These are phyloP conservation scores for Rhododendron griersonianum DNA, from an alignment of 148 eudicot genomes.

Conservation along the genomic window DNA sequence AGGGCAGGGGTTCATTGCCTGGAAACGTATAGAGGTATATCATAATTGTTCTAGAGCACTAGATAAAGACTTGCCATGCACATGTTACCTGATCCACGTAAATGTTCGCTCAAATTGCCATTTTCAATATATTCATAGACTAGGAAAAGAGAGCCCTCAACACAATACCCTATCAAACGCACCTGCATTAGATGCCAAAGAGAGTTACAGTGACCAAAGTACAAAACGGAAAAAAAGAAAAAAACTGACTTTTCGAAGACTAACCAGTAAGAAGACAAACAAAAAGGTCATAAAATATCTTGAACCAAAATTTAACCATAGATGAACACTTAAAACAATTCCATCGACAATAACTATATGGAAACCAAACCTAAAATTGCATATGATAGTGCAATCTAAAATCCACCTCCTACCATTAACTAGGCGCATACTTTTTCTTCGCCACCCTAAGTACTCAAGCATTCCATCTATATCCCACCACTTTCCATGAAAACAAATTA, in stretches of 20 bases:
- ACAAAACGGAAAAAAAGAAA: not conserved
- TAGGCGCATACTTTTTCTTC: not conserved
- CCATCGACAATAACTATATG: not conserved
- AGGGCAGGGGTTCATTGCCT: slow-evolving; percentile 50
- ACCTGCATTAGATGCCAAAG: slow-evolving; percentile 39
- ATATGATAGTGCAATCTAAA: not conserved
- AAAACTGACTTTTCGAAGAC: not conserved
- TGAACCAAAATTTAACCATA: not conserved
- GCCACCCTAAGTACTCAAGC: not conserved
- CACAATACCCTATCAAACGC: slow-evolving; percentile 71
- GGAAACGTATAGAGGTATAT: slow-evolving; percentile 9
- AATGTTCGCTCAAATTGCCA: slow-evolving; percentile 61
- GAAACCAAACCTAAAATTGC: not conserved
- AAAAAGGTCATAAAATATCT: not conserved
- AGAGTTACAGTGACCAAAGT: too few relatives aligned
- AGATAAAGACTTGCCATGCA: not conserved
- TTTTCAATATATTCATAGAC: slow-evolving; percentile 68
- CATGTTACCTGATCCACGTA: slow-evolving; percentile 43
- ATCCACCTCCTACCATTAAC: not conserved
- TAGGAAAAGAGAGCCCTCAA: slow-evolving; percentile 52
- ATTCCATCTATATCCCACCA: not conserved
- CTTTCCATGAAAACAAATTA: not conserved
- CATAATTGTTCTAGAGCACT: not conserved
- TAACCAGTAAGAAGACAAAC: not conserved
- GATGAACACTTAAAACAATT: not conserved